These are phyloP conservation scores for Cladosporium sphaerospermum DNA, from an alignment of 2,329 filamentous ascomycete genomes.

Conservation along the genomic window DNA sequence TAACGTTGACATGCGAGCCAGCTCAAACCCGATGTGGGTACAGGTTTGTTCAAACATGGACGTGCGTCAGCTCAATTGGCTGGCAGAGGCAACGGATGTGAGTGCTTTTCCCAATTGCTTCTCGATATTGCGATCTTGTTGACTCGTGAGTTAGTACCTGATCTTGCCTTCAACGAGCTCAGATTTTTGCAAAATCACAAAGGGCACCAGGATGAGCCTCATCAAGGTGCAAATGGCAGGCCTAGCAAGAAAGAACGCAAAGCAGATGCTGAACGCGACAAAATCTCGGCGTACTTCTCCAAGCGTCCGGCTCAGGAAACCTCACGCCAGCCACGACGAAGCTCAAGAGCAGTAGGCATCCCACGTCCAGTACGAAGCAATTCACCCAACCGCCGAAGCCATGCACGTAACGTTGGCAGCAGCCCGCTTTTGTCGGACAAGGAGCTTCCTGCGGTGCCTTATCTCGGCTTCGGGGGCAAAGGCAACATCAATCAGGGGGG, in stretches of 20 bases:
- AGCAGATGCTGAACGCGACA: conserved; percentile 31
- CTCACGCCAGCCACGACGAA: conserved; percentile 4
- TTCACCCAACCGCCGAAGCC: too few species aligned
- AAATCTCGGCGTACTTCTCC: conserved; percentile 43
- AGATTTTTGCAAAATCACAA: conserved; percentile 39
- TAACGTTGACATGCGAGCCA: conserved; percentile 18
- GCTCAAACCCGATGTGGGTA: conserved; percentile 37
- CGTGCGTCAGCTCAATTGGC: conserved; percentile 40
- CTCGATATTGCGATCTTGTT: not conserved
- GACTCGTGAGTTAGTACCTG: conserved; percentile 38
- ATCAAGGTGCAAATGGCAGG: conserved; percentile 14
- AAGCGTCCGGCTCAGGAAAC: conserved; percentile 16
- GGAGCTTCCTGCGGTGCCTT: conserved; percentile 31
- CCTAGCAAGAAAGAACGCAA: conserved; percentile 17
- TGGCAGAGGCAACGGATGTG: conserved; percentile 33
- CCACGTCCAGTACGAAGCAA: too few species aligned
- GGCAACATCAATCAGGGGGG: conserved; percentile 19
- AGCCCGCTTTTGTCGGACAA: conserved; percentile 17
- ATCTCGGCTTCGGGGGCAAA: conserved; percentile 34
- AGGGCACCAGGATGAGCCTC: conserved; percentile 20
- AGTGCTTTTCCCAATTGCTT: conserved; percentile 27
- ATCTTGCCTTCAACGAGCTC: conserved; percentile 48
- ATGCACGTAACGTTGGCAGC: not conserved
- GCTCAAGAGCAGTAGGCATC: not conserved
- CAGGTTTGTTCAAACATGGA: conserved; percentile 46